Conservation (phyloP, 441 rosid species). For the Erodium trifolium region DNA sequence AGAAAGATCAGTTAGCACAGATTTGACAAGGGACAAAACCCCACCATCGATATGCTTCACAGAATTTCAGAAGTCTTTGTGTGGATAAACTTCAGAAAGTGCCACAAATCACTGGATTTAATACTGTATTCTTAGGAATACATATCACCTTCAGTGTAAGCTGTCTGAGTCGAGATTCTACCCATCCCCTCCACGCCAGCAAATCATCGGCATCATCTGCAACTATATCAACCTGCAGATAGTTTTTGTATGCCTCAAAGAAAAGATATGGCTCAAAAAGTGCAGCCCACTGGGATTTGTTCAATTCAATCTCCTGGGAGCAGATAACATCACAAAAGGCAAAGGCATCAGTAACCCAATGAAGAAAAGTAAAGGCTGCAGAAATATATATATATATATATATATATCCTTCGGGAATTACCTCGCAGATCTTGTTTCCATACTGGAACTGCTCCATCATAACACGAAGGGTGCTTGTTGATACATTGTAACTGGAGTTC, state of each 20-base stretch:
- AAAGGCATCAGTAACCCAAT: neutral
- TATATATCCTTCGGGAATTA: slow-evolving; percentile 13
- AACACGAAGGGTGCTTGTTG: slow-evolving; percentile 50
- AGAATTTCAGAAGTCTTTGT: neutral
- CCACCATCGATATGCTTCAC: neutral
- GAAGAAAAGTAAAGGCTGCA: neutral
- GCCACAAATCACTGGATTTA: neutral
- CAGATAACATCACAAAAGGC: slow-evolving; percentile 7
- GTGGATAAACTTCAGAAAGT: neutral
- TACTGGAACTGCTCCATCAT: slow-evolving; percentile 61
- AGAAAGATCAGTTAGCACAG: slow-evolving; percentile 1
- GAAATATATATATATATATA: neutral
- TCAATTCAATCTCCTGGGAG: slow-evolving; percentile 51
- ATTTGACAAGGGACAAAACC: neutral
- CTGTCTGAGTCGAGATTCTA: slow-evolving; percentile 65
- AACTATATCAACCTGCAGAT: slow-evolving; percentile 53
- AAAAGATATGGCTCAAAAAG: slow-evolving; percentile 55
- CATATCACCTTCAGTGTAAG: slow-evolving; percentile 46
- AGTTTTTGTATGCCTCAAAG: slow-evolving; percentile 61
- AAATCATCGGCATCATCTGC: slow-evolving; percentile 52
- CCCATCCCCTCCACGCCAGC: slow-evolving; percentile 71
- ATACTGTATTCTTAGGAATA: neutral
- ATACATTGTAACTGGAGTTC: slow-evolving; percentile 74
- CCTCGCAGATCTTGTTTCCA: slow-evolving; percentile 57
- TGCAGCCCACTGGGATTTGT: slow-evolving; percentile 44